These are phyloP conservation scores for Breynia disticha DNA, from an alignment of 441 rosid genomes.

Conservation along the genomic window DNA sequence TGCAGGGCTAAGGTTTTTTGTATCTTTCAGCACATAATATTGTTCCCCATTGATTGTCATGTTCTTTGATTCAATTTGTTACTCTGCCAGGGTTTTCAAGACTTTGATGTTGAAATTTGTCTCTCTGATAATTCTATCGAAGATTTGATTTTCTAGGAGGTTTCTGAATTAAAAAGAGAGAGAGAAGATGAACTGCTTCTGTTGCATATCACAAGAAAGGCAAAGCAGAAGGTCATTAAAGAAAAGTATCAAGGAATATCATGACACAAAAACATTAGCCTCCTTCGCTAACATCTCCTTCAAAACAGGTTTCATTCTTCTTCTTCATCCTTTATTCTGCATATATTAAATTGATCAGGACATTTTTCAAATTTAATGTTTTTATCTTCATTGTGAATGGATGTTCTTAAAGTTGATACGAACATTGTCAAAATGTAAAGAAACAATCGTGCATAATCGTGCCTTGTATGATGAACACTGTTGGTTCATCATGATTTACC, in stretches of 20 bases:
- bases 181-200: constrained; percentile 49
- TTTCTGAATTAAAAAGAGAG: constrained; percentile 18
- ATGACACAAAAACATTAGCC: constrained; percentile 42
- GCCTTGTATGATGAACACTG: no score
- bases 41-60: neutral
- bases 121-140: neutral
- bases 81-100: neutral
- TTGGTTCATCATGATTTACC: no score
- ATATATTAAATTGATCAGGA: neutral
- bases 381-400: neutral
- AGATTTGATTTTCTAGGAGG: constrained; percentile 13
- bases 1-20: constrained; percentile 17
- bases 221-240: constrained; percentile 38
- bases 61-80: constrained; percentile 1
- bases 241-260: constrained; percentile 47
- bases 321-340: neutral
- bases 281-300: constrained; percentile 70
- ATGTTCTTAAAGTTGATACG: no score
- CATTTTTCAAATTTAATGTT: neutral
- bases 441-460: no score
- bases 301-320: constrained; percentile 40
- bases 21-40: constrained; percentile 1
- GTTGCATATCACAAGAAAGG: constrained; percentile 43
- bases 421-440: no score
- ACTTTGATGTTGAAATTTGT: neutral